phyloP scores from a whole-genome alignment of 805 yeast species.

The Candida michaelii region DNA sequence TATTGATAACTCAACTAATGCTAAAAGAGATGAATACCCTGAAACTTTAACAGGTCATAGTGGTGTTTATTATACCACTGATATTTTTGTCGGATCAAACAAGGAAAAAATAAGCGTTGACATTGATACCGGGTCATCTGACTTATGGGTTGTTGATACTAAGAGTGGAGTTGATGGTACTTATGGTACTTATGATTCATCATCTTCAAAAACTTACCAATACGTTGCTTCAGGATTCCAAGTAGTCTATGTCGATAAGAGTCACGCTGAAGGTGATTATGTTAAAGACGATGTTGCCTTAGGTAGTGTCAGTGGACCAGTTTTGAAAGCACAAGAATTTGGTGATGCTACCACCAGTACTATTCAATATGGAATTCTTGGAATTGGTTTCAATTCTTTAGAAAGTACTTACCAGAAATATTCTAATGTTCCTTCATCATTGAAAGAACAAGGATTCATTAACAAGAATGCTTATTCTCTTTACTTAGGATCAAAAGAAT shows the following conservation, averaged over 20 bases:
- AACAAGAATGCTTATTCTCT: constrained; percentile 38
- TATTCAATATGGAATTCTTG: constrained; percentile 18
- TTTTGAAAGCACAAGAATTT: constrained; percentile 16
- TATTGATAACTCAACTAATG: not conserved
- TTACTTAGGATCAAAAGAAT: constrained; percentile 27
- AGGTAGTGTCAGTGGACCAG: constrained; percentile 1
- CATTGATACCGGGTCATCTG: constrained; percentile 33
- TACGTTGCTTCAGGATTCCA: constrained; percentile 34
- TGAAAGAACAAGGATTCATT: constrained; percentile 35
- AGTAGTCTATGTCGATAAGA: constrained; percentile 48
- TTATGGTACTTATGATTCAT: constrained; percentile 39
- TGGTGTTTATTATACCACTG: constrained; percentile 15
- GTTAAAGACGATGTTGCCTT: constrained; percentile 16
- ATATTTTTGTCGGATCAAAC: constrained; percentile 22
- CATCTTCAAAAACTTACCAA: constrained; percentile 31
- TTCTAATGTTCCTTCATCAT: constrained; percentile 33
- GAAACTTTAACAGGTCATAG: constrained; percentile 8
- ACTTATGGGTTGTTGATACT: constrained; percentile 24
- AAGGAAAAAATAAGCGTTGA: constrained; percentile 20
- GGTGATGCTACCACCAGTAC: constrained; percentile 19
- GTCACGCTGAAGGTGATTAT: constrained; percentile 36
- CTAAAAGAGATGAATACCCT: constrained; percentile 7
- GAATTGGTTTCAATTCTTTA: constrained; percentile 16
- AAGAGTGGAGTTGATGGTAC: constrained; percentile 6
- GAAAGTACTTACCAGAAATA: constrained; percentile 20